phyloP scores from a whole-genome alignment of 177 flowering plant genomes.

The Vitis hybrid region DNA sequence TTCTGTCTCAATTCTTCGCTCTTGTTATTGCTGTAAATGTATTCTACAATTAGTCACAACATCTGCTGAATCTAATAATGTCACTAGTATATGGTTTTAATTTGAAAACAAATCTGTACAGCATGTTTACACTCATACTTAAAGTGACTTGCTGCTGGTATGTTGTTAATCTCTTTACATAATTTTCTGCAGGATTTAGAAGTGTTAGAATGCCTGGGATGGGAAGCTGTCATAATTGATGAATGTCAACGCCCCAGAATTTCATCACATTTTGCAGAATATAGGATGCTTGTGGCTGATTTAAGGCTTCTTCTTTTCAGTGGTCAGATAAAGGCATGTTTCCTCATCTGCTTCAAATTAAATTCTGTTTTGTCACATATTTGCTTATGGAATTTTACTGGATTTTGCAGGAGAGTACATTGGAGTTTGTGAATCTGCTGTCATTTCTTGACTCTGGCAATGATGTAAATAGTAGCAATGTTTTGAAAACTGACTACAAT shows the following conservation, averaged over 20 bases:
- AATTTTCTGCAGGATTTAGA: conserved; percentile 58
- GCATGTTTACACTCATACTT: background rate
- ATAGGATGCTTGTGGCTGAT: conserved; percentile 42
- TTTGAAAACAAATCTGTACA: no score
- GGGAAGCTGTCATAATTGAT: conserved; percentile 73
- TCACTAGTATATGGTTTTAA: no score
- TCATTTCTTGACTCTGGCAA: conserved; percentile 43
- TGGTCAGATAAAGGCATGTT: conserved; percentile 54
- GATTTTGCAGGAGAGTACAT: conserved; percentile 46
- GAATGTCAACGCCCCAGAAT: conserved; percentile 44
- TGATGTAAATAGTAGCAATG: conserved; percentile 9
- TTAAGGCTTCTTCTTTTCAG: conserved; percentile 51
- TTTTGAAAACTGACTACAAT: conserved; percentile 20
- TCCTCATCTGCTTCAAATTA: background rate
- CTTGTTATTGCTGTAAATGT: no score
- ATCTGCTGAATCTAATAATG: no score
- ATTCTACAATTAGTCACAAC: no score
- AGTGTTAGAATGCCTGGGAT: conserved; percentile 36
- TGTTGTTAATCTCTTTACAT: background rate
- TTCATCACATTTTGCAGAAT: conserved; percentile 33
- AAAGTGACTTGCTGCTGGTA: background rate
- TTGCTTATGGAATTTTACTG: conserved; percentile 1
- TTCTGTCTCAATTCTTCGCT: no score
- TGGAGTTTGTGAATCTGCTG: conserved; percentile 48
- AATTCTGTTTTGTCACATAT: background rate